Percentiles rank a stretch among this genome's conserved stretches.
phyloP scores from a whole-genome alignment of 1,139 yeast genomes.

The Lodderomyces theae region DNA sequence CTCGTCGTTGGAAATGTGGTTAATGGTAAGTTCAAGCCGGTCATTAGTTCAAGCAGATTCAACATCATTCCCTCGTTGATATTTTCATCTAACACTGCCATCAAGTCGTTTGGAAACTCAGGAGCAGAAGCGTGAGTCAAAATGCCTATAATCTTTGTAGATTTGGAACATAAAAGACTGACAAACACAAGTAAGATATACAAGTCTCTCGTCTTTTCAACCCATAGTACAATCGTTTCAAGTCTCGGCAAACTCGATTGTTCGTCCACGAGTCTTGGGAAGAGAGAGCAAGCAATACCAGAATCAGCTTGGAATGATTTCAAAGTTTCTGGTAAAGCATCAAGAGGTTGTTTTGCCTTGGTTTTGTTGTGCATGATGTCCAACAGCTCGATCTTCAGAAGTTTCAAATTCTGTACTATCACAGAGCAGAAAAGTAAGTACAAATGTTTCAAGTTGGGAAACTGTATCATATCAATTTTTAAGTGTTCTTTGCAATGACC shows the following conservation, averaged over 20 bases:
- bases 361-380: too few species aligned
- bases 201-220: not conserved
- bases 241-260: not conserved
- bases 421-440: not conserved
- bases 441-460: not conserved
- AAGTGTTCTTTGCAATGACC: not conserved
- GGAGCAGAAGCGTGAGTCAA: too few species aligned
- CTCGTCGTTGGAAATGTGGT: not conserved
- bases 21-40: not conserved
- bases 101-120: not conserved
- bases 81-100: not conserved
- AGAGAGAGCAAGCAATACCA: not conserved
- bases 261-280: not conserved
- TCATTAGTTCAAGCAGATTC: not conserved
- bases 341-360: not conserved
- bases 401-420: not conserved
- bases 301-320: not conserved
- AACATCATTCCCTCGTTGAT: not conserved
- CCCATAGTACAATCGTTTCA: not conserved
- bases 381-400: not conserved
- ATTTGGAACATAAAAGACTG: not conserved
- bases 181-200: not conserved
- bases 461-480: not conserved
- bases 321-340: not conserved
- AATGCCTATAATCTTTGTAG: not conserved